These are phyloP conservation scores for Clarkia xantiana DNA, from an alignment of 345 rosid genomes.

Conservation along the genomic window DNA sequence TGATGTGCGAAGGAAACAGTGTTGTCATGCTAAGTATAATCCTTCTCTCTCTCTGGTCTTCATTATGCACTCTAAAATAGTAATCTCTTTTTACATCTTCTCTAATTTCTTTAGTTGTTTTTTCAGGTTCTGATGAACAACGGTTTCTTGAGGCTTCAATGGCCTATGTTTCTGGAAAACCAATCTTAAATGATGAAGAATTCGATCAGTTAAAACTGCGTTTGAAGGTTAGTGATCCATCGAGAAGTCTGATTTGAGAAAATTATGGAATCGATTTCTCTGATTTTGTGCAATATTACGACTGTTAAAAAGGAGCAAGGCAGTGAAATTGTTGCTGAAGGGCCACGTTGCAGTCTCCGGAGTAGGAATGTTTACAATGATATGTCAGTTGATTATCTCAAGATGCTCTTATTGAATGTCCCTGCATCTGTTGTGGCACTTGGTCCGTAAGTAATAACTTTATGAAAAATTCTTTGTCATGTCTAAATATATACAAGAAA, in stretches of 20 bases:
- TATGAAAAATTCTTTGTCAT: too few species aligned
- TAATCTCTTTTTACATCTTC: too few species aligned
- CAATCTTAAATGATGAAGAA: slow-evolving; percentile 60
- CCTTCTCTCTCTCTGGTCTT: background rate
- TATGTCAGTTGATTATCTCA: slow-evolving; percentile 72
- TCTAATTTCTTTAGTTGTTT: too few species aligned
- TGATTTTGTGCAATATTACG: too few species aligned
- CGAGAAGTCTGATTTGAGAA: background rate
- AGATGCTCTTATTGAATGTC: slow-evolving; percentile 77
- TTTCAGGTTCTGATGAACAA: slow-evolving; percentile 76
- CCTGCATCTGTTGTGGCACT: slow-evolving; percentile 82
- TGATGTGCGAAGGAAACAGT: slow-evolving; percentile 99
- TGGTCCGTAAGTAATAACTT: slow-evolving; percentile 51
- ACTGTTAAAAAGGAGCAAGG: too few species aligned
- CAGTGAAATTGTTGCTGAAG: too few species aligned
- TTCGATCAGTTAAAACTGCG: slow-evolving; percentile 48
- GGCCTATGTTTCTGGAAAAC: slow-evolving; percentile 79
- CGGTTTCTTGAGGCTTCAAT: slow-evolving; percentile 87
- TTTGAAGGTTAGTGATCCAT: slow-evolving; percentile 44
- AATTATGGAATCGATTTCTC: too few species aligned
- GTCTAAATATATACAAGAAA: too few species aligned
- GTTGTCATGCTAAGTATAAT: slow-evolving; percentile 95
- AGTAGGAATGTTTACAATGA: slow-evolving; percentile 70
- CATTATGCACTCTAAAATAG: too few species aligned
- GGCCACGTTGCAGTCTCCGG: slow-evolving; percentile 5